Base-by-base conservation (phyloP, 352 stramenopile genomes). In the Globisporangium nagaii region DNA sequence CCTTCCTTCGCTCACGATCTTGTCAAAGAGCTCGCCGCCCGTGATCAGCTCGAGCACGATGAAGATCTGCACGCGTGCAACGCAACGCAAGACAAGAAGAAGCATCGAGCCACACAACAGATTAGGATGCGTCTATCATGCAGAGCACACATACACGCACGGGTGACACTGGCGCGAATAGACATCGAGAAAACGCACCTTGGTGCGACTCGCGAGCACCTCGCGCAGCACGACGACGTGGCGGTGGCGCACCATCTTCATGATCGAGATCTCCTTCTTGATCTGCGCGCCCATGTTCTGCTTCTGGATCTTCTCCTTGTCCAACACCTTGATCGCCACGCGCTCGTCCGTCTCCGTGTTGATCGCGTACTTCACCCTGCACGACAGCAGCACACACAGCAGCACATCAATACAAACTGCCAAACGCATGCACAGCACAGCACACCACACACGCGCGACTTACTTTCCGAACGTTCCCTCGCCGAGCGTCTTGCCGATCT, bases 181-280 rank as follows among this genome's bases (percentile, higher is more conserved):
- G 2, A 31, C 6, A 0, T 47, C 13, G 12, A 48, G 9, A 58
- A 4, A 50, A 34, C 27, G 47, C 49, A 98, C 97, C 63, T 98
- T 98, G n/a, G 90, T 98, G 60, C 90, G 87, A 68, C 79, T 96
- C 35, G 93, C 93, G 17, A 98, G 75, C 60, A 96, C 87, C 56
- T 96, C 84, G 32, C 74, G 85, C 36, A 94, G 78, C 65, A 93
- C 84, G 43, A 94, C 84, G n/a, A 94, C 80, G 66, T 94, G 82
- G 60, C 79, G 82, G 70, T 94, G 82, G 69, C 84, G 82, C 70
- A 94, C 90, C 71, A 98, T 97, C 76, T 98, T 99, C 94, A 99
- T 98, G 59, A 99, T 98, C 11, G 89, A 97, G 61, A 99, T 98
- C 79, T 99, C 96, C 69, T 97, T 97, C 74, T 98, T 98, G 67